Evolutionary conservation across 2,329 filamentous ascomycete genomes (phyloP), one percentile per base, ranked within the genome.

Genomic region (Alternaria atra): DNA sequence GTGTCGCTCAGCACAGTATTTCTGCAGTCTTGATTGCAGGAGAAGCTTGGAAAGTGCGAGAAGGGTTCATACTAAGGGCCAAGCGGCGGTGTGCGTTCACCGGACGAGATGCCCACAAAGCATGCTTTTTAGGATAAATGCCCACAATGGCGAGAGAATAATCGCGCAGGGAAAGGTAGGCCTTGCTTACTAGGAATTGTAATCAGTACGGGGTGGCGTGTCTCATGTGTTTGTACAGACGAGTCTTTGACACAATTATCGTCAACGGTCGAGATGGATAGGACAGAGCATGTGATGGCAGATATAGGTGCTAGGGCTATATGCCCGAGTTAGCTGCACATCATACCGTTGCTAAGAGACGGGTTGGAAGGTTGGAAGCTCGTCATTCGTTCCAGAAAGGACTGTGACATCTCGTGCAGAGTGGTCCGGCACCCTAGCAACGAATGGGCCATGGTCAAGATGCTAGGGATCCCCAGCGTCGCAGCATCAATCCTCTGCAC

Each of bases 371-470:
- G 35, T 30, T 35, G 29, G 57, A 48, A 37, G 47, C 35, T 25
- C 39, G 52, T 53, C 47, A 63, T 63, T 55, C 55, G 63, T 50
- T 57, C 54, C 53, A 56, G 35, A 39, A 52, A 53, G 51, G 35
- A 53, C 25, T 66, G 63, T 63, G 61, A 61, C 59, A 57, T 60
- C 51, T 60, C 61, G 51, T 63, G 63, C 60, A 63, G 42, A 47
- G 47, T 57, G 53, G 54, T 39, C 58, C 54, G 50, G 60, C 51
- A 55, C 58, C 57, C 63, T 64, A 64, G 65, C 60, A 60, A 57
- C 52, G 55, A 58, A 53, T 52, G 44, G 54, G 53, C 35, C 58
- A 54, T 50, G 61, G 58, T 51, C 53, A 27, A 42, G 56, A 47
- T 53, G 39, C 62, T 52, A 58, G 54, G 32, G 34, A 56, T 56